phyloP scores from a whole-genome alignment of 2,329 filamentous ascomycete species.

The Ophiostoma fasciatum region DNA sequence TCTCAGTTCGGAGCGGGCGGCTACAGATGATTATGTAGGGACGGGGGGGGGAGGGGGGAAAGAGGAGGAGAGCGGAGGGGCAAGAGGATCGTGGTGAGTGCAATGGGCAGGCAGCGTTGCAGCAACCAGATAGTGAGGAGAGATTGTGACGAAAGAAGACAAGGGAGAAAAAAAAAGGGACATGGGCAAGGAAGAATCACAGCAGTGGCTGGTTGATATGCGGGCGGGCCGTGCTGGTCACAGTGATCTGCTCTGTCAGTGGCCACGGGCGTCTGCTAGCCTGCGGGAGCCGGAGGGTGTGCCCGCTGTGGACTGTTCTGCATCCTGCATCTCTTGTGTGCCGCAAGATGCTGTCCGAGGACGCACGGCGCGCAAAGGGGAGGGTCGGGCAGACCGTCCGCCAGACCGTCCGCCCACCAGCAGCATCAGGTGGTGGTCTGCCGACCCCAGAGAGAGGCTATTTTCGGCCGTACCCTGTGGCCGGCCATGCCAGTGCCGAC shows the following conservation, averaged over 20 bases:
- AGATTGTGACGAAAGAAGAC: conserved; percentile 1
- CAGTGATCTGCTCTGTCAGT: conserved; percentile 17
- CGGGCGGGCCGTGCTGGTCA: conserved; percentile 12
- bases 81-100: not conserved
- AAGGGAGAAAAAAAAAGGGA: not conserved
- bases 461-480: no score
- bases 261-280: not conserved
- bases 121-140: not conserved
- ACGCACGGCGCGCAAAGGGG: no score
- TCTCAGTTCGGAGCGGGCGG: conserved; percentile 24
- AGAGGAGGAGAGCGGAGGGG: not conserved
- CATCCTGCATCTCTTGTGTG: no score
- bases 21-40: conserved; percentile 34
- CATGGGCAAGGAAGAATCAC: conserved; percentile 10
- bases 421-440: no score
- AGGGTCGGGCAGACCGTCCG: no score
- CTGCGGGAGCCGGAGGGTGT: no score
- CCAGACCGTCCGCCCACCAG: no score
- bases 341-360: no score
- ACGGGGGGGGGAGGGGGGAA: not conserved
- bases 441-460: no score
- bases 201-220: conserved; percentile 12
- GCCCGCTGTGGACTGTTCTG: no score
- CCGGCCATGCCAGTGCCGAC: no score
- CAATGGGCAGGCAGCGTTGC: conserved; percentile 1